These are phyloP conservation scores for Exophiala xenobiotica DNA, from an alignment of 2,329 filamentous ascomycete genomes.

Conservation along the genomic window DNA sequence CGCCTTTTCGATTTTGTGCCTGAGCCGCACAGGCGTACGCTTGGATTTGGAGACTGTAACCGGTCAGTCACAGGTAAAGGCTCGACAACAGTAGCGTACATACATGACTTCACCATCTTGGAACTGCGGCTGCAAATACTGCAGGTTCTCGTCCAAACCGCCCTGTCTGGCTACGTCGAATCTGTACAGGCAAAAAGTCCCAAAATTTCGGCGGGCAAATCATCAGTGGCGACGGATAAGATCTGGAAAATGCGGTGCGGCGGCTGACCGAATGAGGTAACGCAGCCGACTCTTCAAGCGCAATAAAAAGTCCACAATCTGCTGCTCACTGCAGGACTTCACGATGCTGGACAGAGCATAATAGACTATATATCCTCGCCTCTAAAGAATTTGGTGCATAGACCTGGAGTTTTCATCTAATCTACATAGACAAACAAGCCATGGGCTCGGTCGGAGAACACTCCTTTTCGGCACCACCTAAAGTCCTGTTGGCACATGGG, in stretches of 20 bases:
- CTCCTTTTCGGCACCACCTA: constrained; percentile 42
- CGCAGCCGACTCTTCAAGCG: not conserved
- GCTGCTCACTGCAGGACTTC: not conserved
- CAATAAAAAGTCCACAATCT: not conserved
- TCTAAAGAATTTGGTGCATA: not conserved
- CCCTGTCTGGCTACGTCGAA: not conserved
- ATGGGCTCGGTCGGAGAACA: constrained; percentile 35
- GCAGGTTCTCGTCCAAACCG: not conserved
- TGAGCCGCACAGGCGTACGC: constrained; percentile 80
- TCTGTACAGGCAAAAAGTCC: constrained; percentile 1
- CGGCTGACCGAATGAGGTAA: not conserved
- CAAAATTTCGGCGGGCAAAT: not conserved
- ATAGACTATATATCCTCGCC: not conserved
- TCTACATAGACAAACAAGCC: not conserved
- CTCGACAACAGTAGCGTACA: not conserved
- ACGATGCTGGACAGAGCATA: not conserved
- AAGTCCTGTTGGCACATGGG: constrained; percentile 42
- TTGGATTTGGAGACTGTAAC: constrained; percentile 86
- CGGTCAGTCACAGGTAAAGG: constrained; percentile 4
- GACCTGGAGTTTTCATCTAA: not conserved
- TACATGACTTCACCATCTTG: constrained; percentile 35
- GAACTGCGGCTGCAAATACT: not conserved
- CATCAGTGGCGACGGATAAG: not conserved
- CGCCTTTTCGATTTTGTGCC: constrained; percentile 94
- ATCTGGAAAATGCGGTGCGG: not conserved